Evolutionary conservation across 2,329 filamentous ascomycete genomes (phyloP).

Genomic region (Huntiella moniliformis): DNA sequence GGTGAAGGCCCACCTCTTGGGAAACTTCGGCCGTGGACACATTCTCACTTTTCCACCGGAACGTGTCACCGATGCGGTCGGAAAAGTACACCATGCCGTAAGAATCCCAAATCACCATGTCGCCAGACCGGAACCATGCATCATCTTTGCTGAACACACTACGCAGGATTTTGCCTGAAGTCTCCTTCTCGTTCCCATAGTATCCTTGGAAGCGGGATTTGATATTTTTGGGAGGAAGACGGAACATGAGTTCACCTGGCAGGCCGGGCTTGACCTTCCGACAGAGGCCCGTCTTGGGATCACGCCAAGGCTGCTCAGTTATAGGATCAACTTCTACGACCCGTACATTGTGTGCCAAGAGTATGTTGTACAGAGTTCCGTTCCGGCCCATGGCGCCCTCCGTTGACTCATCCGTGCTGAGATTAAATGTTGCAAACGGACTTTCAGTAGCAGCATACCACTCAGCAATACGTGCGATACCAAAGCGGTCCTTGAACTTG

Average conservation of each 20-base stretch:
- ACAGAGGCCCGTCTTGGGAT: constrained; percentile 52
- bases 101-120: constrained; percentile 50
- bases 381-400: constrained; percentile 63
- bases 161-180: constrained; percentile 52
- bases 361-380: constrained; percentile 38
- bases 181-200: constrained; percentile 53
- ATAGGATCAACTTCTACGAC: constrained; percentile 55
- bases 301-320: constrained; percentile 47
- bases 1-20: constrained; percentile 50
- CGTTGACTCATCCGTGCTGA: constrained; percentile 51
- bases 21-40: constrained; percentile 68
- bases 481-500: constrained; percentile 63
- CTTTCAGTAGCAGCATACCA: constrained; percentile 71
- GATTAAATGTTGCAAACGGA: constrained; percentile 50
- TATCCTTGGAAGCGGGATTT: constrained; percentile 60
- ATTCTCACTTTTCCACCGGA: constrained; percentile 69
- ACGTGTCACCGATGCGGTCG: constrained; percentile 63
- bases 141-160: constrained; percentile 59
- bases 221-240: constrained; percentile 47
- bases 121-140: constrained; percentile 69
- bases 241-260: constrained; percentile 57
- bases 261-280: constrained; percentile 36
- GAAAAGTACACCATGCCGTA: constrained; percentile 63
- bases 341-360: constrained; percentile 32
- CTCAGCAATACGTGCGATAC: constrained; percentile 52